A percentile compares a stretch with the other conserved stretches of the same genome.
Conservation (phyloP, 306 rosid species). For the Cicer chorassanicum region DNA sequence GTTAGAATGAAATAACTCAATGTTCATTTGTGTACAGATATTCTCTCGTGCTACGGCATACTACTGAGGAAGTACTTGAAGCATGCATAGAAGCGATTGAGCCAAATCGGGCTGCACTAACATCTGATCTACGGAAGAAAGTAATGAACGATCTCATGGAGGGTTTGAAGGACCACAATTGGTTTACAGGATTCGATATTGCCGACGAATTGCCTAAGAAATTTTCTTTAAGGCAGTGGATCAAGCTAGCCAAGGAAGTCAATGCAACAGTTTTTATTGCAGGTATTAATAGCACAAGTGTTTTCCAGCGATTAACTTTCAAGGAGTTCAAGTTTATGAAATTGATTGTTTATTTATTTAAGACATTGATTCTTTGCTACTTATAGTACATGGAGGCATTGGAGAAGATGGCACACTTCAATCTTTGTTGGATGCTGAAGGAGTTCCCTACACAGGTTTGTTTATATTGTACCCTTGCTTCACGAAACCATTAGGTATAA, state of each 20-base stretch:
- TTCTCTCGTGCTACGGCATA: slow-evolving; percentile 93
- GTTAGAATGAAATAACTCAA: slow-evolving; percentile 22
- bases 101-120: slow-evolving; percentile 76
- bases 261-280: slow-evolving; percentile 88
- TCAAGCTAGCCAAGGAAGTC: slow-evolving; percentile 76
- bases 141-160: slow-evolving; percentile 73
- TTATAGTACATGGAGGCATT: slow-evolving; percentile 95
- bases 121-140: slow-evolving; percentile 70
- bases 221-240: slow-evolving; percentile 77
- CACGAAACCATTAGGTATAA: slow-evolving; percentile 8
- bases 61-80: slow-evolving; percentile 95
- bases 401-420: slow-evolving; percentile 98
- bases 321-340: slow-evolving; percentile 22
- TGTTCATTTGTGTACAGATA: slow-evolving; percentile 59
- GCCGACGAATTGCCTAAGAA: slow-evolving; percentile 63
- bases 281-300: slow-evolving; percentile 53
- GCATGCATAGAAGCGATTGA: slow-evolving; percentile 88
- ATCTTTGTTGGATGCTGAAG: slow-evolving; percentile 80
- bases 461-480: slow-evolving; percentile 34
- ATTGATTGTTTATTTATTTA: slow-evolving; percentile 27
- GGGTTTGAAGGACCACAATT: slow-evolving; percentile 70
- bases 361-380: slow-evolving; percentile 41
- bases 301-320: slow-evolving; percentile 36
- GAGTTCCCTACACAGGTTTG: slow-evolving; percentile 87
- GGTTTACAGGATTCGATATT: slow-evolving; percentile 89